Conservation (phyloP, 73 alveolate species). For the Paramecium caudatum region DNA sequence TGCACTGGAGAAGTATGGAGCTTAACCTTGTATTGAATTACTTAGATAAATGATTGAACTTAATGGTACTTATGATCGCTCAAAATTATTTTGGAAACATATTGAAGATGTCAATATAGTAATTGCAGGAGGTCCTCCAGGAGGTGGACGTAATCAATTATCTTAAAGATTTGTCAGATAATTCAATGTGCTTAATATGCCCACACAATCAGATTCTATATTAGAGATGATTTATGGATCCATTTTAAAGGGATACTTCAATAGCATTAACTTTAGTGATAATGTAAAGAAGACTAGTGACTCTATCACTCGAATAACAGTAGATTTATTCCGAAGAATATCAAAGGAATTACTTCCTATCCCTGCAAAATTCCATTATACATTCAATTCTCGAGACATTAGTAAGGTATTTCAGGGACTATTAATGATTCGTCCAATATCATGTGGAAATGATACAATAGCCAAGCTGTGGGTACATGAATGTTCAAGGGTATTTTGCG, state of each 20-base stretch:
- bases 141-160: slow-evolving; percentile 97
- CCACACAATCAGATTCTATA: slow-evolving; percentile 82
- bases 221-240: slow-evolving; percentile 85
- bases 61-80: slow-evolving; percentile 94
- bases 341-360: slow-evolving; percentile 88
- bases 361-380: slow-evolving; percentile 98
- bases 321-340: slow-evolving; percentile 90
- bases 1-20: slow-evolving; percentile 93
- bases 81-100: slow-evolving; percentile 90
- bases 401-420: slow-evolving; percentile 92
- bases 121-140: slow-evolving; percentile 98
- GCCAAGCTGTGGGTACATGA: slow-evolving; percentile 96
- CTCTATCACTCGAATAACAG: slow-evolving; percentile 90
- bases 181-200: slow-evolving; percentile 91
- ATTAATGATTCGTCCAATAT: slow-evolving; percentile 82
- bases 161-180: slow-evolving; percentile 95
- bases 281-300: slow-evolving; percentile 89
- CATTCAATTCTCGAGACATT: slow-evolving; percentile 96
- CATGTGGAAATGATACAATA: slow-evolving; percentile 79
- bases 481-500: slow-evolving; percentile 97
- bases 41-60: slow-evolving; percentile 95
- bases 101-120: slow-evolving; percentile 92
- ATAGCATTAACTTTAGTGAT: slow-evolving; percentile 84
- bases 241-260: slow-evolving; percentile 84
- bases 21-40: slow-evolving; percentile 96